phyloP scores from a whole-genome alignment of 768 basidiomycete species.

The Lactarius indigo region DNA sequence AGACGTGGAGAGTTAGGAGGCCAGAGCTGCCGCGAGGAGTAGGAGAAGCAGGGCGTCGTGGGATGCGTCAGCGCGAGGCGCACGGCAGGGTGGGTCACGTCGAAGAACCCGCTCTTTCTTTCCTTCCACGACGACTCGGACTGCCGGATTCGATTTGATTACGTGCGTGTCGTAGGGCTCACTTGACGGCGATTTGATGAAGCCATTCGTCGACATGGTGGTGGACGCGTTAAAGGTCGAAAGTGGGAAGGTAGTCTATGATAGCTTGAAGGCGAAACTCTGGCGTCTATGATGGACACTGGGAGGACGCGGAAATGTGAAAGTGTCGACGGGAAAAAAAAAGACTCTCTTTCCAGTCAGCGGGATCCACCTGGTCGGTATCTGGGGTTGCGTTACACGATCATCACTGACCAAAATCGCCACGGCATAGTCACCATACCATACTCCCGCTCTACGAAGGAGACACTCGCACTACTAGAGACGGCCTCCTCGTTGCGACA shows the following conservation, averaged over 20 bases:
- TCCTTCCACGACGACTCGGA: background rate
- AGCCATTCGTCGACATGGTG: conserved; percentile 8
- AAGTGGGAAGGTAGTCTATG: conserved; percentile 1
- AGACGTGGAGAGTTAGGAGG: background rate
- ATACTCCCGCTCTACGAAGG: background rate
- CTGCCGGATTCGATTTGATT: background rate
- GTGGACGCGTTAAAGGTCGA: background rate
- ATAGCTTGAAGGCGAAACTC: background rate
- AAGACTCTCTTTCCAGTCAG: background rate
- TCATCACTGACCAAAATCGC: background rate
- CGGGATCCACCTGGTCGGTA: conserved; percentile 5
- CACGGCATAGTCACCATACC: background rate
- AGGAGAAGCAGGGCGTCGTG: background rate
- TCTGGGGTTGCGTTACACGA: background rate
- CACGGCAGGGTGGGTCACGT: background rate
- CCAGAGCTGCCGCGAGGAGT: too few relatives aligned
- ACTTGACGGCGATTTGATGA: too few relatives aligned
- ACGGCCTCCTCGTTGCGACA: background rate
- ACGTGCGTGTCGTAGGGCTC: too few relatives aligned
- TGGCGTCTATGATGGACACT: background rate
- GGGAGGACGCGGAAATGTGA: conserved; percentile 7
- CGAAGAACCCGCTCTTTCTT: conserved; percentile 10
- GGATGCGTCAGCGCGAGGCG: background rate
- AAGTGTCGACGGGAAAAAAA: conserved; percentile 7
- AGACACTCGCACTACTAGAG: background rate